Conservation (phyloP, 2,329 filamentous ascomycete species). For the Dactylellina sp. region DNA sequence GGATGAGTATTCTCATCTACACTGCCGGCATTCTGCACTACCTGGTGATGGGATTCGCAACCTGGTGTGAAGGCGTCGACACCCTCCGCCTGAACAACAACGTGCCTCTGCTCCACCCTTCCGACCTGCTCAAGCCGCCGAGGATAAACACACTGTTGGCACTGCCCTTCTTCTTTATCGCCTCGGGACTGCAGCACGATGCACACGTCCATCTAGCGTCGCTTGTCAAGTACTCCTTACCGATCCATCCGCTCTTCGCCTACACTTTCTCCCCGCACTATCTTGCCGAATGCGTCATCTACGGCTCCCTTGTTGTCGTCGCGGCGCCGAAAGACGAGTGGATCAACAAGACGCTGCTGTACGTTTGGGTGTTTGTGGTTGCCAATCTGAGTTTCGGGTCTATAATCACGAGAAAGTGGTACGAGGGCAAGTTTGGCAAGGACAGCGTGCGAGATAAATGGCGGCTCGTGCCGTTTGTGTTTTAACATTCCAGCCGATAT, state of each 20-base stretch:
- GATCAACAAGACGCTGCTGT: constrained; percentile 79
- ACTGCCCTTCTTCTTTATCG: constrained; percentile 74
- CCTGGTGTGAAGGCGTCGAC: constrained; percentile 84
- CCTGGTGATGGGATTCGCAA: constrained; percentile 74
- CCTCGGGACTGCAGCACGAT: constrained; percentile 78
- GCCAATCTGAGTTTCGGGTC: constrained; percentile 87
- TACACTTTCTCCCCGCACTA: constrained; percentile 88
- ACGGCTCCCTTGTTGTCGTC: constrained; percentile 79
- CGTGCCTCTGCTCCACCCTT: constrained; percentile 58
- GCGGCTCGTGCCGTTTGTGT: constrained; percentile 39
- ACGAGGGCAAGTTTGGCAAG: constrained; percentile 77
- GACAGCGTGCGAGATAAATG: constrained; percentile 68
- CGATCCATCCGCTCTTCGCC: constrained; percentile 77
- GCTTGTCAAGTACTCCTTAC: constrained; percentile 84
- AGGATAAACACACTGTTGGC: constrained; percentile 69
- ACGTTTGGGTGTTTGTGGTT: constrained; percentile 77
- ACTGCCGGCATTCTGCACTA: constrained; percentile 83
- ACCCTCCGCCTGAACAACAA: constrained; percentile 61
- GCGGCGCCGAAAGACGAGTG: constrained; percentile 75
- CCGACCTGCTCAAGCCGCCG: constrained; percentile 62
- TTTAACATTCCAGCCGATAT: constrained; percentile 19
- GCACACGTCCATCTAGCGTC: constrained; percentile 77
- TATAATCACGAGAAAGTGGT: constrained; percentile 81
- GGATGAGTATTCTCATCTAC: constrained; percentile 90
- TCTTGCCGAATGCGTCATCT: constrained; percentile 85